Evolutionary conservation across 148 eudicot species (phyloP).

Genomic region (Vaccinium corymbosum): DNA sequence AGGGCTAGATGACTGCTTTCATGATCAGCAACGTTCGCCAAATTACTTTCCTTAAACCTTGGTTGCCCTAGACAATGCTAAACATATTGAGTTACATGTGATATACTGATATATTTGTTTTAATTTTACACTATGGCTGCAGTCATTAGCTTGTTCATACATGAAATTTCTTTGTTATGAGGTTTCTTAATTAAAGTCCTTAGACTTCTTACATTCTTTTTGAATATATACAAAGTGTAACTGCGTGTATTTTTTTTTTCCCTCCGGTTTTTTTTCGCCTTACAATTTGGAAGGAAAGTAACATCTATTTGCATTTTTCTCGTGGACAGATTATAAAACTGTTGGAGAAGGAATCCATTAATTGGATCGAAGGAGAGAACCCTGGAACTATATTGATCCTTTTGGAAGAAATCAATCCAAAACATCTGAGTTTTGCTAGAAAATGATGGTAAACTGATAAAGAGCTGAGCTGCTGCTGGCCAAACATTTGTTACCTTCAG

Average conservation of each 20-base stretch:
- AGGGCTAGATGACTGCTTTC: neutral
- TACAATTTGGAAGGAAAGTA: neutral
- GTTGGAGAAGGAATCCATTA: constrained; percentile 35
- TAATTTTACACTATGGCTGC: neutral
- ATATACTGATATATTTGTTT: neutral
- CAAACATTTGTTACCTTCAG: neutral
- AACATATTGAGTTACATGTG: neutral
- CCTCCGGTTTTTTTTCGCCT: too few relatives aligned
- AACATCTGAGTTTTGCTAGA: constrained; percentile 24
- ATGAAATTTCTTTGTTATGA: too few relatives aligned
- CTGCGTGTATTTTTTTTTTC: neutral
- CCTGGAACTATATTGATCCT: constrained; percentile 23
- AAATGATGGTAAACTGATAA: constrained; percentile 1
- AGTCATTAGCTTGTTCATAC: too few relatives aligned
- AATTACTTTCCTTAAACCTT: neutral
- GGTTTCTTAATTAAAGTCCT: too few relatives aligned
- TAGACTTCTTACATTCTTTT: neutral
- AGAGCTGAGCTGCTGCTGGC: neutral
- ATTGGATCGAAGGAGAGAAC: constrained; percentile 35
- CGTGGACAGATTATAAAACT: constrained; percentile 31
- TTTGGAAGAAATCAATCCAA: constrained; percentile 35
- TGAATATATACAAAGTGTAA: neutral
- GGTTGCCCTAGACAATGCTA: neutral
- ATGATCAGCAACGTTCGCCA: neutral
- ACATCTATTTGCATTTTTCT: neutral